Evolutionary conservation across 805 yeast species (phyloP), one percentile per base, ranked within the genome.

Genomic region (Danielia reshetovae): DNA sequence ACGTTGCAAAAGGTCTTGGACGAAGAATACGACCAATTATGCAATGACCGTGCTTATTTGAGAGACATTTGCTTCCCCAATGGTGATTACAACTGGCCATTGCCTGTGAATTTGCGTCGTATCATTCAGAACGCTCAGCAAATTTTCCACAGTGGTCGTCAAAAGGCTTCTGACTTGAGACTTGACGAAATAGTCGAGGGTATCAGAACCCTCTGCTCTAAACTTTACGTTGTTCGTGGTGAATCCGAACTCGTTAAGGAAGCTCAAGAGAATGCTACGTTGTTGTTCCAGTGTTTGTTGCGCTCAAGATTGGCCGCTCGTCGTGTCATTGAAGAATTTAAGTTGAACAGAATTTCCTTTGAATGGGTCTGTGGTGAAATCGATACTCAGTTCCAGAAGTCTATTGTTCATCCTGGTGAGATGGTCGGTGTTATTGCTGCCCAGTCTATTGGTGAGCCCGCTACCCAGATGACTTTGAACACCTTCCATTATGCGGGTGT

Each of bases 401-500:
- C 96, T 7, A 71, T 85, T 58, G 96, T 88, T 29, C 90, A 89
- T 44, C 96, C 97, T 4, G 97, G 97, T 73, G 97, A 89, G 60
- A 89, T 89, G 96, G 97, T 89, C 39, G 97, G 97, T 71, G 95
- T 89, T 34, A 76, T 89, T 54, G 97, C 97, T 34, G 96, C 97
- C 2, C 97, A 89, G 59, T 86, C 96, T 28, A 93, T 93, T 69
- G 98, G 98, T 67, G 98, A 90, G 57, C 98, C 98, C 15, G 98
- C 97, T 59, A 93, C 98, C 1, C 98, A 93, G 67, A 93, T 93
- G 98, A 93, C 98, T 4, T 74, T 76, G 59, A 76, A 76, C 57
- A 76, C 81, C 49, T 90, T 90, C 86, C 98, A 93, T 72, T 93
- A 93, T 74, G 98, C 98, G 53, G 98, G 98, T 74, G 98, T 93